These are phyloP conservation scores for Panellus pusillus DNA, from an alignment of 768 basidiomycete genomes.

Conservation along the genomic window DNA sequence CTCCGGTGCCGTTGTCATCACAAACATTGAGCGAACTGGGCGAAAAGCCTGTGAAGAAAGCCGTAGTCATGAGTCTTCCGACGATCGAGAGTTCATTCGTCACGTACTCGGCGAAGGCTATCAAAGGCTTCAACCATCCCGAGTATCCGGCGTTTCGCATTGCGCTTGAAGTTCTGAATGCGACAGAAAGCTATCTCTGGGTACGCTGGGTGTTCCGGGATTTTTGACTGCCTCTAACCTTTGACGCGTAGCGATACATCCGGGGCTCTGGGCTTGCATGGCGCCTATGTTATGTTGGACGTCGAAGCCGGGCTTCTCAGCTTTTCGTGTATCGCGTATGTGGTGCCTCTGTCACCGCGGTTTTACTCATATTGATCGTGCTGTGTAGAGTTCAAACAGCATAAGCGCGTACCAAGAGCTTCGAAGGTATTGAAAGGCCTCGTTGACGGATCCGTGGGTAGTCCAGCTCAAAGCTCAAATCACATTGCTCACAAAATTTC, in stretches of 20 bases:
- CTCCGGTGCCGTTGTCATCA: conserved; percentile 63
- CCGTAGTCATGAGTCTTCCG: conserved; percentile 83
- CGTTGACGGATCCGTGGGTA: conserved; percentile 72
- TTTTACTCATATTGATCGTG: conserved; percentile 1
- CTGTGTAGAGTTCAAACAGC: conserved; percentile 70
- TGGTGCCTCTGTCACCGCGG: neutral
- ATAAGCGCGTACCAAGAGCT: conserved; percentile 81
- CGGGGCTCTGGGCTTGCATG: conserved; percentile 91
- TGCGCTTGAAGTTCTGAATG: conserved; percentile 86
- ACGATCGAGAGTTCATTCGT: conserved; percentile 94
- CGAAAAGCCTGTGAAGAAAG: conserved; percentile 68
- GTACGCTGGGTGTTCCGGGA: conserved; percentile 36
- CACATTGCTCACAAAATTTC: conserved; percentile 1
- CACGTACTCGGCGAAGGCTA: conserved; percentile 73
- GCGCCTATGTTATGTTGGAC: conserved; percentile 75
- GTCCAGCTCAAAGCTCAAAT: conserved; percentile 21
- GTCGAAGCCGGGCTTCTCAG: conserved; percentile 74
- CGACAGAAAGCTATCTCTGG: conserved; percentile 94
- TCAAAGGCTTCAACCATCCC: conserved; percentile 76
- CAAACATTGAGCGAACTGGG: conserved; percentile 79
- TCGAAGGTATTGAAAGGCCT: conserved; percentile 75
- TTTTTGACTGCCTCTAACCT: neutral
- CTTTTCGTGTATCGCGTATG: conserved; percentile 80
- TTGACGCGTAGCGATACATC: conserved; percentile 70
- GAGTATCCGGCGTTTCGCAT: conserved; percentile 85